Conservation (phyloP, 2,329 filamentous ascomycete species). For the Albifimbria verrucaria region DNA sequence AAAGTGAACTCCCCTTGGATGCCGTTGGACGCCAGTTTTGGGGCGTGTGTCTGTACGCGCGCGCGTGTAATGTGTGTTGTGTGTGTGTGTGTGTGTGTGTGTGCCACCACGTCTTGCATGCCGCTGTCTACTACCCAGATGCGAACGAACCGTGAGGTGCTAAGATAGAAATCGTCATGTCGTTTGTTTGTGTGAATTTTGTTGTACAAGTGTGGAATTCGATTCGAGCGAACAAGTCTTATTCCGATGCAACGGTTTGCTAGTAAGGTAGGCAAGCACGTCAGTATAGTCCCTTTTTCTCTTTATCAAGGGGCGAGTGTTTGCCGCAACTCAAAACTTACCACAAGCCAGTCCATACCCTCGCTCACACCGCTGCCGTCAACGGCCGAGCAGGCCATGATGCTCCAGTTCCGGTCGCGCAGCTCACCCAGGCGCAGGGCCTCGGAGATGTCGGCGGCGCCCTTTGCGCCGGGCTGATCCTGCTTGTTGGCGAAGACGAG, state of each 20-base stretch:
- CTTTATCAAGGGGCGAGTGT: background rate
- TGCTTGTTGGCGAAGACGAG: constrained; percentile 99
- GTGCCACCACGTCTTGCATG: background rate
- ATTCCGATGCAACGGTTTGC: constrained; percentile 36
- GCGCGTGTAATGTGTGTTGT: too few species aligned
- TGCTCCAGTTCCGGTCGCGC: constrained; percentile 97
- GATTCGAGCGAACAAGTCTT: constrained; percentile 12
- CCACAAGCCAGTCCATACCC: constrained; percentile 99
- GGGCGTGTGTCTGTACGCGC: too few species aligned
- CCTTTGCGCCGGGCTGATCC: constrained; percentile 94
- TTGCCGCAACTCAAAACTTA: too few species aligned
- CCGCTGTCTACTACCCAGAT: background rate
- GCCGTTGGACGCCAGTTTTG: background rate
- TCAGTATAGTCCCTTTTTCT: background rate
- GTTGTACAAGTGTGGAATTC: constrained; percentile 25
- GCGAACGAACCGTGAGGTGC: background rate
- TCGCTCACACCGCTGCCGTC: constrained; percentile 93
- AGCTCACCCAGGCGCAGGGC: constrained; percentile 85
- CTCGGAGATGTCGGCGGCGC: constrained; percentile 94
- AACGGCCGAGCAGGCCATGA: constrained; percentile 94
- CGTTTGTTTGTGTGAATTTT: constrained; percentile 14
- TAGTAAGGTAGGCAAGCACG: constrained; percentile 13
- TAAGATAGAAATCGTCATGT: constrained; percentile 24
- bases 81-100: too few species aligned
- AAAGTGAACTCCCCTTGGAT: background rate